These are phyloP conservation scores for Trifolium dubium DNA, from an alignment of 306 rosid genomes.

Conservation along the genomic window DNA sequence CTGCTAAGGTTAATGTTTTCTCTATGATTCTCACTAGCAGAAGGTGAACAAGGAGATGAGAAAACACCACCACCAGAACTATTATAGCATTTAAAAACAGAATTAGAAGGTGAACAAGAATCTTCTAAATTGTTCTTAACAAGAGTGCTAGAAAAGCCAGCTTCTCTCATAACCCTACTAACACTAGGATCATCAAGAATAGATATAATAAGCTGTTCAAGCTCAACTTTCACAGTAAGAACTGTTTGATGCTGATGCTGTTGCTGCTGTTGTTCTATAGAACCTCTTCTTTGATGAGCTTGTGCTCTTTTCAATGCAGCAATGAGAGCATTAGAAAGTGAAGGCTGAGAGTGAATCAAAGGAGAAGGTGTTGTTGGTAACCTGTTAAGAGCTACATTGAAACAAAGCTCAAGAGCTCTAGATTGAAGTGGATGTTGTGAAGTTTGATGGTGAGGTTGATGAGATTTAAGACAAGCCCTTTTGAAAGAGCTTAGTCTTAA, in stretches of 20 bases:
- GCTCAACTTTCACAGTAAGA: constrained; percentile 73
- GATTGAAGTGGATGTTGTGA: constrained; percentile 73
- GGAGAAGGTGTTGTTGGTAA: constrained; percentile 75
- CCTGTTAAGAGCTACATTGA: constrained; percentile 94
- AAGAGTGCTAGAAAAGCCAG: constrained; percentile 86
- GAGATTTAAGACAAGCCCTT: constrained; percentile 81
- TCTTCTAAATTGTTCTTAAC: constrained; percentile 80
- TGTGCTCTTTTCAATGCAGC: constrained; percentile 95
- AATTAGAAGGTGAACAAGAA: constrained; percentile 49
- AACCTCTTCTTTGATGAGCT: constrained; percentile 93
- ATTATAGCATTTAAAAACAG: constrained; percentile 63
- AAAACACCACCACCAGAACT: constrained; percentile 71
- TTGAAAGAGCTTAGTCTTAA: constrained; percentile 62
- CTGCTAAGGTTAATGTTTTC: constrained; percentile 20
- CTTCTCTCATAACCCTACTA: constrained; percentile 97
- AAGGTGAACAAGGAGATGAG: constrained; percentile 89
- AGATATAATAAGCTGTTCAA: constrained; percentile 90
- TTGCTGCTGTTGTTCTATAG: constrained; percentile 76
- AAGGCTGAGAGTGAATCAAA: constrained; percentile 70
- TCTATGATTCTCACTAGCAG: constrained; percentile 50
- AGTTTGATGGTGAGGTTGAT: constrained; percentile 39
- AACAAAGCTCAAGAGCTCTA: constrained; percentile 94
- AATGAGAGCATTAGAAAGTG: constrained; percentile 90
- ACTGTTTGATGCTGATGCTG: constrained; percentile 62
- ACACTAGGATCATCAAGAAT: constrained; percentile 97